Base-by-base conservation (phyloP, 495 filamentous ascomycete species). In the Hypomontagnella submonticulosa region DNA sequence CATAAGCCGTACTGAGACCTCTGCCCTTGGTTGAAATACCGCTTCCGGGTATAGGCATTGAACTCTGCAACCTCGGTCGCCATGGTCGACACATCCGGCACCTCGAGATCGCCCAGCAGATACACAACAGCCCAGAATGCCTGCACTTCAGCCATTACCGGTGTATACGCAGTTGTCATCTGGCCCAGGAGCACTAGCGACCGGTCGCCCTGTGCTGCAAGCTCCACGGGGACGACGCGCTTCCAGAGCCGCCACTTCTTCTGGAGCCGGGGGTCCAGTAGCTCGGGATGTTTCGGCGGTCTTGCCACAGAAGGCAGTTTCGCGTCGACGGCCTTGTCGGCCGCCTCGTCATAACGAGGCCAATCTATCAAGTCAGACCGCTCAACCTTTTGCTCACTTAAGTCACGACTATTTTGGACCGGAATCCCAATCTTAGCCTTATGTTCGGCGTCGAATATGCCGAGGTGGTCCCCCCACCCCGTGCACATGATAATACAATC, bases 401-500 rank as follows among this genome's bases (percentile, higher is more conserved):
- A 27, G 23, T 27, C 23, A 27, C 12, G 16, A 13, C 60, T 15
- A 12, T 42, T 33, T 32, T 67, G 58, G 0, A 48, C 53, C 27
- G 66, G 62, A 50, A 72, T 58, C 2, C 71, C 70, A 19, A 66
- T 62, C 47, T 50, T 53, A 5, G 63, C 69, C 43, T 63, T 70
- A 38, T 61, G 61, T 43, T 60, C 47, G 12, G 34, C 27, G 46
- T 61, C 63, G 51, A 73, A 73, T 20, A 66, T 55, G 2, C 18
- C 55, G 40, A 62, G 63, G 42, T 66, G 43, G 40, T 68, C 44
- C 34, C 51, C 67, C 53, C 53, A 78, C 5, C 77, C 77, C 7
- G 76, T 80, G 46, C 71, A 75, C 42, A 70, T 58, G 42, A 80
- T 56, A 32, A 73, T 54, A 33, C 66, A 71, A 27, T 80, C 73